Evolutionary conservation across 495 filamentous ascomycete genomes (phyloP).

Genomic region (Penicillium lagena): DNA sequence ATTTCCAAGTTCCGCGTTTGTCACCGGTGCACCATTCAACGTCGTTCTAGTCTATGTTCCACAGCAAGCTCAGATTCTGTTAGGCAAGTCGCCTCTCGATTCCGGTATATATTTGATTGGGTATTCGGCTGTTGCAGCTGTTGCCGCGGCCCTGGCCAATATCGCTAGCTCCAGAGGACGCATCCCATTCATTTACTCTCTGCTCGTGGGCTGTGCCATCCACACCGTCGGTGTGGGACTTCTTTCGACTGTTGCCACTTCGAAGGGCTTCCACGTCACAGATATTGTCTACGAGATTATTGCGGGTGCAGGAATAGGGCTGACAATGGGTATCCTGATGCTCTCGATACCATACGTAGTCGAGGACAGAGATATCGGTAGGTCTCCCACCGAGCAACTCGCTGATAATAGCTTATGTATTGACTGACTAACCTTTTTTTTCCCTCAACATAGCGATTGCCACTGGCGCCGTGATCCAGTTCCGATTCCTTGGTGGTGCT

Average conservation of each 20-base stretch:
- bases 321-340: constrained; percentile 34
- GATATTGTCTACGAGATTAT: constrained; percentile 48
- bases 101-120: constrained; percentile 55
- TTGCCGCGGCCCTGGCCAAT: constrained; percentile 46
- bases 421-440: neutral
- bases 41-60: constrained; percentile 50
- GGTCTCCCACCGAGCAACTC: constrained; percentile 1
- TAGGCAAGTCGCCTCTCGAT: constrained; percentile 31
- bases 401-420: no score
- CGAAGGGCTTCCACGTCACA: constrained; percentile 18
- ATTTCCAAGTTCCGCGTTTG: constrained; percentile 16
- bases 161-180: constrained; percentile 30
- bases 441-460: constrained; percentile 33
- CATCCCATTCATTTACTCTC: constrained; percentile 42
- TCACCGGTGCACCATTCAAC: constrained; percentile 49
- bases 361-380: constrained; percentile 39
- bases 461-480: constrained; percentile 49
- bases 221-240: constrained; percentile 47
- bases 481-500: constrained; percentile 51
- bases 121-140: constrained; percentile 35
- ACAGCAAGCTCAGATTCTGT: constrained; percentile 53
- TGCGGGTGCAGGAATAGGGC: constrained; percentile 45
- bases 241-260: constrained; percentile 25
- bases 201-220: constrained; percentile 36
- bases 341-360: constrained; percentile 46